Conservation (phyloP, 2,329 filamentous ascomycete genomes). For the Capronia coronata region DNA sequence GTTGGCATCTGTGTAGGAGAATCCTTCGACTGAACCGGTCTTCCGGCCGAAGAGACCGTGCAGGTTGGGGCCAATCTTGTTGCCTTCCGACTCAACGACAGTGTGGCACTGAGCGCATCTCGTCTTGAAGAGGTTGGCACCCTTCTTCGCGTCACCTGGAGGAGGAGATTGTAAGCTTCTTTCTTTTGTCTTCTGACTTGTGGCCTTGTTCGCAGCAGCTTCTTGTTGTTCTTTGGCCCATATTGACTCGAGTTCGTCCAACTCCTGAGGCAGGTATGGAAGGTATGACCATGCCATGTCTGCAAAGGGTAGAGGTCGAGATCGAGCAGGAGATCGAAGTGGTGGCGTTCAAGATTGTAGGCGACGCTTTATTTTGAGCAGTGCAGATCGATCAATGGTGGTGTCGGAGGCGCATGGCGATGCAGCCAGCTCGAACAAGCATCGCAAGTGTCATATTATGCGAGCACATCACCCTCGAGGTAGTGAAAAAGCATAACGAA, state of each 20-base stretch:
- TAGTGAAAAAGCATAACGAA: conserved; percentile 10
- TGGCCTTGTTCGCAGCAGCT: conserved; percentile 14
- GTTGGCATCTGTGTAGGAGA: conserved; percentile 98
- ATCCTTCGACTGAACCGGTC: conserved; percentile 84
- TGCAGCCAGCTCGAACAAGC: background rate
- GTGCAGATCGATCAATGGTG: background rate
- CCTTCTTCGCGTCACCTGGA: conserved; percentile 87
- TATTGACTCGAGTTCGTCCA: conserved; percentile 10
- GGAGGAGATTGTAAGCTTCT: conserved; percentile 20
- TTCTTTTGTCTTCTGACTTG: conserved; percentile 4
- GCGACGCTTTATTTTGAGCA: background rate
- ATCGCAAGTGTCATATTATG: background rate
- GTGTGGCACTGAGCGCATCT: conserved; percentile 99
- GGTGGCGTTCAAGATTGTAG: background rate
- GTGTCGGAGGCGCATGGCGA: background rate
- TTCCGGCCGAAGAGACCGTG: conserved; percentile 97
- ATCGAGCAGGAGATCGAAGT: background rate
- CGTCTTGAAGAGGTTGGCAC: conserved; percentile 98
- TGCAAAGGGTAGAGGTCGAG: background rate
- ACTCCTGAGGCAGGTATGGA: conserved; percentile 8
- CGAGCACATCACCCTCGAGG: background rate
- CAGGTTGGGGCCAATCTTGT: conserved; percentile 97
- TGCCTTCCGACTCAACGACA: conserved; percentile 77
- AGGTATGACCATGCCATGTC: conserved; percentile 6
- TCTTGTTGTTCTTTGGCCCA: conserved; percentile 1